These are phyloP conservation scores for Rubroshorea leprosula DNA, from an alignment of 345 rosid genomes.

Conservation along the genomic window DNA sequence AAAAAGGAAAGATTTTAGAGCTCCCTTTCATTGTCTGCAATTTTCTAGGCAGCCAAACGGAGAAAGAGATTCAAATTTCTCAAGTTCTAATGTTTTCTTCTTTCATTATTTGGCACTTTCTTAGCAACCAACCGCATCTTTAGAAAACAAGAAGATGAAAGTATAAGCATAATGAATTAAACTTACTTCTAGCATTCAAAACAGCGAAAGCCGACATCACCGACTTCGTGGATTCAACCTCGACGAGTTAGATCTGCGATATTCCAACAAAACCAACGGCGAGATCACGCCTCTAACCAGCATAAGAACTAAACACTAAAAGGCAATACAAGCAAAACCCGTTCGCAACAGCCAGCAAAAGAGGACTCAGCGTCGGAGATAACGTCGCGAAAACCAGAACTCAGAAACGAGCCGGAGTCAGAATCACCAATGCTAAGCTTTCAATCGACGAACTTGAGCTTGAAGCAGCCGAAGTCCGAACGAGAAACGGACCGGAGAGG, in stretches of 20 bases:
- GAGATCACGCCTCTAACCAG: slow-evolving; percentile 29
- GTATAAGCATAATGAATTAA: background rate
- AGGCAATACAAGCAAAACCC: slow-evolving; percentile 29
- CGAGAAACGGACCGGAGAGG: background rate
- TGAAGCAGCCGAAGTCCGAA: background rate
- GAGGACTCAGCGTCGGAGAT: slow-evolving; percentile 36
- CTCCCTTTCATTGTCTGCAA: background rate
- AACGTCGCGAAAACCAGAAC: slow-evolving; percentile 25
- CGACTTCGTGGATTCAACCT: slow-evolving; percentile 29
- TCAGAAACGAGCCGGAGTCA: slow-evolving; percentile 23
- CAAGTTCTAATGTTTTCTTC: too few relatives aligned
- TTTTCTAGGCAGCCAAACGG: too few relatives aligned
- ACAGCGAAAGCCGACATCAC: slow-evolving; percentile 54
- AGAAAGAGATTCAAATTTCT: too few relatives aligned
- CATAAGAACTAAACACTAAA: slow-evolving; percentile 18
- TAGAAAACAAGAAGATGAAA: slow-evolving; percentile 11
- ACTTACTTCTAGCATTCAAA: slow-evolving; percentile 35
- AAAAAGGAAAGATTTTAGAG: too few relatives aligned
- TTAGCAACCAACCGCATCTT: slow-evolving; percentile 13
- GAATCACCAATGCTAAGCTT: slow-evolving; percentile 40
- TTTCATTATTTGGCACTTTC: too few relatives aligned
- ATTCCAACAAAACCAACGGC: slow-evolving; percentile 30
- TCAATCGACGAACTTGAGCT: slow-evolving; percentile 20
- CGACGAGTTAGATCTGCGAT: slow-evolving; percentile 46
- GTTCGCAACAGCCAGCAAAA: slow-evolving; percentile 22